Base-by-base conservation (phyloP, 1,139 yeast species). In the Candida pseudocylindracea region DNA sequence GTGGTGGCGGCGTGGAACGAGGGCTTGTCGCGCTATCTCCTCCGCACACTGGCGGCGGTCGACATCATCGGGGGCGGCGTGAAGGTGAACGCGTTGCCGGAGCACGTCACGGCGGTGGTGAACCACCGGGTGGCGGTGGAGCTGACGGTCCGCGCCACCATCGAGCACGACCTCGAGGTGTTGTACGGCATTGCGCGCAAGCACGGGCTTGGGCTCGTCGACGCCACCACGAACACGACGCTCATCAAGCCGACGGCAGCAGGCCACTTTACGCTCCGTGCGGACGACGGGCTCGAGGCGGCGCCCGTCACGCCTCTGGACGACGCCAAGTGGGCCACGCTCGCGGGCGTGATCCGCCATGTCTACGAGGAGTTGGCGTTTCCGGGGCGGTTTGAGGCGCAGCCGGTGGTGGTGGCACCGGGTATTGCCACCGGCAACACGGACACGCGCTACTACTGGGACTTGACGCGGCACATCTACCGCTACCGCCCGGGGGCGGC, bases 41-140 rank as follows among this genome's bases (percentile, higher is more conserved):
- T 56, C 10, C 41, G 42, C 33, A 56, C 63, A 10, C 53, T 61
- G 13, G 62, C 56, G 40, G 54, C 62, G 3, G 41, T 51, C 34
- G 61, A 55, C 39, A 46, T 55, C 8, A 43, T 57, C 29, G 34
- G 34, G 2, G 63, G 63, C 7, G 63, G 63, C 29, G 60, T 49
- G 36, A 57, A 56, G 39, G 50, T 50, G 32, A 57, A 57, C 39
- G 60, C 62, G 1, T 50, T 57, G 36, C 65, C 66, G 1, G 66
- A 60, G 42, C 36, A 43, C 27, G 51, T 51, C 6, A 44, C 43
- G 27, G 34, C 57, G 33, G 38, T 47, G 27, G 50, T 53, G 11
- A 55, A 57, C 39, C 57, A 55, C 39, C 46, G 63, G 38, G 43
- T 57, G 36, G 53, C 58, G 2, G 40, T 53, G 26, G 58, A 51